A percentile compares a stretch with the other conserved stretches of the same genome.
Conservation (phyloP, 257 asterid genomes). For the Petrea volubilis region DNA sequence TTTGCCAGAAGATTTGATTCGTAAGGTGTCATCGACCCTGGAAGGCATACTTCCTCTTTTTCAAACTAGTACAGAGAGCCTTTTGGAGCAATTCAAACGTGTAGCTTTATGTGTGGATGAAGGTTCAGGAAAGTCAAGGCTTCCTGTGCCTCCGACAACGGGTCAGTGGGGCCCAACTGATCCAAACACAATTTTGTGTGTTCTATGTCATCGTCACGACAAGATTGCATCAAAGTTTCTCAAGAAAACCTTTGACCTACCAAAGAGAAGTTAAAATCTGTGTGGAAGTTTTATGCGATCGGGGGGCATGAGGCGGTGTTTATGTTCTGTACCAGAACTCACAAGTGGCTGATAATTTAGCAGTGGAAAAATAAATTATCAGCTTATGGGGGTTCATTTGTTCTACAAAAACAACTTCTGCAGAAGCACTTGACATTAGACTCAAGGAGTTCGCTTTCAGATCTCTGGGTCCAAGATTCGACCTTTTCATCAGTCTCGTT, state of each 20-base stretch:
- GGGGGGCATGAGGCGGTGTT: not conserved
- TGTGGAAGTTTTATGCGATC: not conserved
- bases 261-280: conserved; percentile 41
- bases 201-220: conserved; percentile 75
- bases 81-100: conserved; percentile 53
- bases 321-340: not conserved
- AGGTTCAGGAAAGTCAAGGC: conserved; percentile 44
- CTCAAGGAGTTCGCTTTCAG: not conserved
- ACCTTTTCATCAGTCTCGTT: no score
- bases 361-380: not conserved
- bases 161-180: conserved; percentile 78
- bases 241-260: conserved; percentile 64
- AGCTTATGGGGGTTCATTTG: not conserved
- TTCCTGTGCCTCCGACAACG: conserved; percentile 71
- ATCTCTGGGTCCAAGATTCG: not conserved
- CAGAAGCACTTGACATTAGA: not conserved
- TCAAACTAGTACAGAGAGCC: conserved; percentile 47
- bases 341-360: not conserved
- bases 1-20: conserved; percentile 78
- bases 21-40: conserved; percentile 46
- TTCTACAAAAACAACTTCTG: not conserved
- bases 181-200: conserved; percentile 68
- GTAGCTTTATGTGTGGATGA: conserved; percentile 34
- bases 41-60: conserved; percentile 60
- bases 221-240: conserved; percentile 69